A percentile compares a stretch with the other conserved stretches of the same genome.
These are phyloP conservation scores for Vitis rupestris DNA, from an alignment of 164 flowering plant genomes.

Conservation along the genomic window DNA sequence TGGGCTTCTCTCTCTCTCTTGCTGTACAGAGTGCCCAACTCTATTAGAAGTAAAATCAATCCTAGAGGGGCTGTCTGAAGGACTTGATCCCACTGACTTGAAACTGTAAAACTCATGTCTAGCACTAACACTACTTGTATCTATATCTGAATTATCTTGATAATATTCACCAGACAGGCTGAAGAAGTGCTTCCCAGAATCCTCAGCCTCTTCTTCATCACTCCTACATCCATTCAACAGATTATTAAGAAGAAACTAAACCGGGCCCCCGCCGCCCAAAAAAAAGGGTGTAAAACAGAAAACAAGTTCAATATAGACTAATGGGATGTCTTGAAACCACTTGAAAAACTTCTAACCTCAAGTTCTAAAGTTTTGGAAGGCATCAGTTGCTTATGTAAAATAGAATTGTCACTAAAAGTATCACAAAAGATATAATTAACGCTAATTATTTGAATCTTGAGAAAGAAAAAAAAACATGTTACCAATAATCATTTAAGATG, in stretches of 20 bases:
- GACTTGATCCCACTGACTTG: constrained; percentile 73
- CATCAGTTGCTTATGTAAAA: background rate
- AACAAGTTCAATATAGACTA: background rate
- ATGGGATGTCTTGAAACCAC: background rate
- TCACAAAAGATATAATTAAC: too few species aligned
- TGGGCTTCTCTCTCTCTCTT: constrained; percentile 43
- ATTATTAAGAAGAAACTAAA: background rate
- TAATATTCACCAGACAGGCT: constrained; percentile 61
- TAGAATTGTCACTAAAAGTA: background rate
- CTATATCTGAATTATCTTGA: constrained; percentile 65
- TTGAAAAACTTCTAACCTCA: background rate
- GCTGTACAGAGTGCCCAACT: constrained; percentile 49
- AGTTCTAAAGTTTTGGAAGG: background rate
- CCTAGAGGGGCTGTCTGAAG: constrained; percentile 73
- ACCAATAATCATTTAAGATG: too few species aligned
- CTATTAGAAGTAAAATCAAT: constrained; percentile 50
- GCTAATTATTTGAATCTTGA: too few species aligned
- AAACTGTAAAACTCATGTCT: constrained; percentile 54
- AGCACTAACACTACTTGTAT: constrained; percentile 64
- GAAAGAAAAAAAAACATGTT: too few species aligned
- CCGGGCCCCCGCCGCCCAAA: background rate
- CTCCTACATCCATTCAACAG: constrained; percentile 50
- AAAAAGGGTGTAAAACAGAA: background rate
- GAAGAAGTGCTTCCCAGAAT: constrained; percentile 48
- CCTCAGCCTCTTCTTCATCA: constrained; percentile 77